Evolutionary conservation across 768 basidiomycete genomes (phyloP).

Genomic region (Pulveroboletus sp.): DNA sequence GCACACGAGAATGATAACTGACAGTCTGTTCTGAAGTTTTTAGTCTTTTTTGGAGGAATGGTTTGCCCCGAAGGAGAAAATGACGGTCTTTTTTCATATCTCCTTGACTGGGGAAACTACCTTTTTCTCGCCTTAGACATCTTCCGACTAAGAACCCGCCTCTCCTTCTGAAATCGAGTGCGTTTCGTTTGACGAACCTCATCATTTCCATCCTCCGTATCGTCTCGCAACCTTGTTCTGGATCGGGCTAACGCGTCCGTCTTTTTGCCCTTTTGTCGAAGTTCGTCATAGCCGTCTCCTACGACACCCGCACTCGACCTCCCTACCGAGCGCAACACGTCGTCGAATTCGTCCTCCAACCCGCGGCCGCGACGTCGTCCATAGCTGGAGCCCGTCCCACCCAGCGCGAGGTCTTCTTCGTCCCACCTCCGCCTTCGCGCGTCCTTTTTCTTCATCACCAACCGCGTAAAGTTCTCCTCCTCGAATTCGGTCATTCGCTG

Average conservation of each 20-base stretch:
- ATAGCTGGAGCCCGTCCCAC: conserved; percentile 57
- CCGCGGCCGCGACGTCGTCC: conserved; percentile 63
- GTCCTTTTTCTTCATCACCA: conserved; percentile 89
- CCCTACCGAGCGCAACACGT: conserved; percentile 64
- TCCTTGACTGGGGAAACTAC: conserved; percentile 11
- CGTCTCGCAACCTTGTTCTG: conserved; percentile 35
- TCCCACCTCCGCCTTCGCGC: conserved; percentile 65
- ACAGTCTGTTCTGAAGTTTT: no score
- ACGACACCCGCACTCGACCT: conserved; percentile 39
- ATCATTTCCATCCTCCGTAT: conserved; percentile 25
- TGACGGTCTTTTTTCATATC: no score
- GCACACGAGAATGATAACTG: no score
- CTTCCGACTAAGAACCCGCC: conserved; percentile 34
- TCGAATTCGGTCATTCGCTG: conserved; percentile 83
- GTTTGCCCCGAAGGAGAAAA: not conserved
- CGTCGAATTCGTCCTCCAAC: conserved; percentile 80
- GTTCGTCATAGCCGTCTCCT: conserved; percentile 78
- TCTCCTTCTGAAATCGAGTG: conserved; percentile 43
- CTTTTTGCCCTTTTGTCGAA: conserved; percentile 66
- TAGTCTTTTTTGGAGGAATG: no score
- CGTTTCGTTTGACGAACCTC: conserved; percentile 34
- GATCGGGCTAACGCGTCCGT: conserved; percentile 57
- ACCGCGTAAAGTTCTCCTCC: conserved; percentile 88
- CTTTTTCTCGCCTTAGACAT: conserved; percentile 15
- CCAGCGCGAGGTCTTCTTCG: conserved; percentile 85